phyloP scores from a whole-genome alignment of 495 filamentous ascomycete genomes.

The Bacidia rubella region DNA sequence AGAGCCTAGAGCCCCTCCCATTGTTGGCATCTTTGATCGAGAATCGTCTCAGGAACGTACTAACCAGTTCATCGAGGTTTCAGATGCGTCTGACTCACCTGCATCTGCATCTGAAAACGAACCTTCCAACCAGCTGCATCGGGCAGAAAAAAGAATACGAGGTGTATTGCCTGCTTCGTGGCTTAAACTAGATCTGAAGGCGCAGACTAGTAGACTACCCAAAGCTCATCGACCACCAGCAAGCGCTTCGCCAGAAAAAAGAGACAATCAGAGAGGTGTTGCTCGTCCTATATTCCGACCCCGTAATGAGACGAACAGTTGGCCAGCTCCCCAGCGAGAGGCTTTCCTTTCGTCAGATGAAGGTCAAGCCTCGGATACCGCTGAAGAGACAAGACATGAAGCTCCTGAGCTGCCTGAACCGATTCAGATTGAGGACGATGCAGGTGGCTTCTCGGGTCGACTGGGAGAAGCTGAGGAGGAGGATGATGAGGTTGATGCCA shows the following conservation, averaged over 20 bases:
- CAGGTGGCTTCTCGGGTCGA: not conserved
- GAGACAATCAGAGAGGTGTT: conserved; percentile 38
- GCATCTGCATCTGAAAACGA: conserved; percentile 1
- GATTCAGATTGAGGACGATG: conserved; percentile 22
- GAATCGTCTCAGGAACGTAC: conserved; percentile 2
- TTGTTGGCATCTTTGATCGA: conserved; percentile 5
- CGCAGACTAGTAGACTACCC: conserved; percentile 26
- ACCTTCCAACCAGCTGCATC: conserved; percentile 18
- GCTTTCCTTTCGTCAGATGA: conserved; percentile 16
- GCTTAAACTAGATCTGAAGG: conserved; percentile 55
- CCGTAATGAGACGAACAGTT: conserved; percentile 19
- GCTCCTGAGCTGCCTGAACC: not conserved
- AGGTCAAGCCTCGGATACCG: not conserved
- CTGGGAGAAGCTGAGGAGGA: conserved; percentile 34
- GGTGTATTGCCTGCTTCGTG: conserved; percentile 88
- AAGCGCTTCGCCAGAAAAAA: conserved; percentile 15
- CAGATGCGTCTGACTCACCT: conserved; percentile 2
- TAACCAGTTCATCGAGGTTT: not conserved
- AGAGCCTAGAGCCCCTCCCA: conserved; percentile 9
- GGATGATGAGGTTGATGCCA: conserved; percentile 46
- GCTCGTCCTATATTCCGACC: conserved; percentile 23
- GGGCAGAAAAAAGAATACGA: conserved; percentile 45
- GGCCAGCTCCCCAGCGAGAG: conserved; percentile 17
- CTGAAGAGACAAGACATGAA: conserved; percentile 14
- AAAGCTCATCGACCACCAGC: conserved; percentile 3